A percentile compares a stretch with the other conserved stretches of the same genome.
Conservation (phyloP, 1,284 basidiomycete species). For the Fomitopsis palustris region DNA sequence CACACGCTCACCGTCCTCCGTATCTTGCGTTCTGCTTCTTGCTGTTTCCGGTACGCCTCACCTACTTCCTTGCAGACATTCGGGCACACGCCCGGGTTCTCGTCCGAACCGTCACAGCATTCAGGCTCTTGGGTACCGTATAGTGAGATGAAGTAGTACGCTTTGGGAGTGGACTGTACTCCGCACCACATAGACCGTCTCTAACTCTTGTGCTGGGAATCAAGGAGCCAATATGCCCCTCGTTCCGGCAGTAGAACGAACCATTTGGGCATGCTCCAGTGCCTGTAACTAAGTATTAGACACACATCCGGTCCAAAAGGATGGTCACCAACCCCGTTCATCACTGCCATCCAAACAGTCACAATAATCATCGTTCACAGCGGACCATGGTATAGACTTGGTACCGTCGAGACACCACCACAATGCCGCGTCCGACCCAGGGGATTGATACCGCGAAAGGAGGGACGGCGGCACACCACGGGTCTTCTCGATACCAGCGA, state of each 20-base stretch:
- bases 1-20: slow-evolving; percentile 67
- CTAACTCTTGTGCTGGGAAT: slow-evolving; percentile 86
- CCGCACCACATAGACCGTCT: slow-evolving; percentile 91
- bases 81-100: slow-evolving; percentile 74
- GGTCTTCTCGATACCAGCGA: slow-evolving; percentile 22
- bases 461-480: slow-evolving; percentile 28
- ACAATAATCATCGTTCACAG: slow-evolving; percentile 94
- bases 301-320: neutral
- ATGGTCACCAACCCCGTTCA: slow-evolving; percentile 67
- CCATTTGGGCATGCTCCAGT: slow-evolving; percentile 83
- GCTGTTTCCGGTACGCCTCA: slow-evolving; percentile 60
- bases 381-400: slow-evolving; percentile 67
- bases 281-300: slow-evolving; percentile 40
- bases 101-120: slow-evolving; percentile 99
- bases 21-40: slow-evolving; percentile 71
- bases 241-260: slow-evolving; percentile 86
- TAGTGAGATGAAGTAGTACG: slow-evolving; percentile 4
- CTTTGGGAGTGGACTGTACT: neutral
- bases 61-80: slow-evolving; percentile 81
- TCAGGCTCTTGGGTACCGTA: slow-evolving; percentile 63
- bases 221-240: slow-evolving; percentile 80
- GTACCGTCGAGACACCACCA: slow-evolving; percentile 77
- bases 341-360: slow-evolving; percentile 93
- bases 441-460: slow-evolving; percentile 24
- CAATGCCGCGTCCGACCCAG: slow-evolving; percentile 31